A percentile compares a stretch with the other conserved stretches of the same genome.
Conservation (phyloP, 2,329 filamentous ascomycete genomes). For the Alternaria gansuensis region DNA sequence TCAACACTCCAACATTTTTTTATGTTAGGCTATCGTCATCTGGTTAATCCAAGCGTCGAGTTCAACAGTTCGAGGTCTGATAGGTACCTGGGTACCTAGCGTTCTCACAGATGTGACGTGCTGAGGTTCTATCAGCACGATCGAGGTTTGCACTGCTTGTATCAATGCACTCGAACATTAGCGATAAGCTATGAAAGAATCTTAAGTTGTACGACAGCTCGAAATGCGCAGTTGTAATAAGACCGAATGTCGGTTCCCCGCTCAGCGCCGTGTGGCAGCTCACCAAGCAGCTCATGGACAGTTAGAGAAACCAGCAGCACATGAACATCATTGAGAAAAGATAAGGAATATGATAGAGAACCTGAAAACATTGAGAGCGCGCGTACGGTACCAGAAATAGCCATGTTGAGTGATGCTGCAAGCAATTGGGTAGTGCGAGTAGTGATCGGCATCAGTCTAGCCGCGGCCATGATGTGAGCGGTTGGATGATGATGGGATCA, state of each 20-base stretch:
- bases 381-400: neutral
- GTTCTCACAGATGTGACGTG: too few species aligned
- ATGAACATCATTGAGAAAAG: neutral
- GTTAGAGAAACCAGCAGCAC: neutral
- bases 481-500: slow-evolving; percentile 12
- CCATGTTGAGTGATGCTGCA: slow-evolving; percentile 1
- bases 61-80: too few species aligned
- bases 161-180: neutral
- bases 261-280: neutral
- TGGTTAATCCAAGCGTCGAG: too few species aligned
- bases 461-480: slow-evolving; percentile 14
- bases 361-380: neutral
- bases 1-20: too few species aligned
- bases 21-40: too few species aligned
- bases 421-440: slow-evolving; percentile 10
- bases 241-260: slow-evolving; percentile 7
- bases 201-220: neutral
- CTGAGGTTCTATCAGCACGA: neutral
- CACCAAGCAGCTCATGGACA: neutral
- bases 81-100: too few species aligned
- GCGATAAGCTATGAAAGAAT: neutral
- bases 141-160: neutral
- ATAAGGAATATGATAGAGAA: neutral
- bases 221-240: neutral
- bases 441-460: slow-evolving; percentile 13